A percentile compares a stretch with the other conserved stretches of the same genome.
Conservation (phyloP, 2,329 filamentous ascomycete genomes). For the Biscogniauxia mediterranea region DNA sequence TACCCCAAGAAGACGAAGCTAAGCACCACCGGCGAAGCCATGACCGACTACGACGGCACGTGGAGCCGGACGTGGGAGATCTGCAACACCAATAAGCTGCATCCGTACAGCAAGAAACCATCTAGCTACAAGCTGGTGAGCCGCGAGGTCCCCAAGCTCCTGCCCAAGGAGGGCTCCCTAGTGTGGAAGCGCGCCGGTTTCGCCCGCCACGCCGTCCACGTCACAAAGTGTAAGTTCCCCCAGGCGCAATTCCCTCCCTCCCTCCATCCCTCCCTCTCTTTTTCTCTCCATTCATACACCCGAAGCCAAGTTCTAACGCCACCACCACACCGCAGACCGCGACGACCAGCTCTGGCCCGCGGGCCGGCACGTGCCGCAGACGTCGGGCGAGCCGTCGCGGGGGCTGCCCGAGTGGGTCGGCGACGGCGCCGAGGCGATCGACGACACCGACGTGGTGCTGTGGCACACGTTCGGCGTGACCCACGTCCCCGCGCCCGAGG, state of each 20-base stretch:
- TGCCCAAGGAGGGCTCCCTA: constrained; percentile 77
- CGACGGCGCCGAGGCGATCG: constrained; percentile 65
- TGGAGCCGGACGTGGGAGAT: constrained; percentile 90
- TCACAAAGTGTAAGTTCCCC: constrained; percentile 72
- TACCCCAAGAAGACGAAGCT: constrained; percentile 82
- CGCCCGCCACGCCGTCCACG: constrained; percentile 81
- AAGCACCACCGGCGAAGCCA: constrained; percentile 64
- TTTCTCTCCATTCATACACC: too few species aligned
- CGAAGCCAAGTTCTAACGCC: too few species aligned
- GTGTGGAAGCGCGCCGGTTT: constrained; percentile 92
- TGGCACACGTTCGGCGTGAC: constrained; percentile 94
- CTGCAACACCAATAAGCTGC: constrained; percentile 77
- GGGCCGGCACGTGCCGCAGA: constrained; percentile 84
- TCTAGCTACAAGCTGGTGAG: constrained; percentile 87
- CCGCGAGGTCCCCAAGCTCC: constrained; percentile 72
- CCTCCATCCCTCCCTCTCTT: neutral
- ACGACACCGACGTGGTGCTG: constrained; percentile 81
- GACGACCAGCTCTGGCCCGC: constrained; percentile 84
- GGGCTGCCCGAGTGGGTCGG: constrained; percentile 78
- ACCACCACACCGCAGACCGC: too few species aligned
- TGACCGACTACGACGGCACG: constrained; percentile 76
- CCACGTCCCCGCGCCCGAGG: constrained; percentile 85
- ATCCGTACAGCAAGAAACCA: constrained; percentile 82
- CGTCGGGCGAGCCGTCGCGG: constrained; percentile 71
- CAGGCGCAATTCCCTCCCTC: neutral